Base-by-base conservation (phyloP, 805 yeast species). In the Candida xiaguanensis region DNA sequence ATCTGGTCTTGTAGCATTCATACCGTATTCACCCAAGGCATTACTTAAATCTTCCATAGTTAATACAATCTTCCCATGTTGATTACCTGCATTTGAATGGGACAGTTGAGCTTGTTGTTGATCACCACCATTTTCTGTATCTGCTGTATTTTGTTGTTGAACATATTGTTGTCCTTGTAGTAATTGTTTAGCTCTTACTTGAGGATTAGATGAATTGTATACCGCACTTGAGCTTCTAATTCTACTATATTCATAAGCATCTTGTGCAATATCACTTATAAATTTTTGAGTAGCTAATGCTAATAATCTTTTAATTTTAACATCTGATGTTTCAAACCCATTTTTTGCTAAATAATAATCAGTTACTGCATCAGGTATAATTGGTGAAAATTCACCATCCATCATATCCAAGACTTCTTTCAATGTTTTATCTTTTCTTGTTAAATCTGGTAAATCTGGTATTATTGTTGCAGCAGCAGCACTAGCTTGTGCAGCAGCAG, bases 221-320 rank as follows among this genome's bases (percentile, higher is more conserved):
- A 90, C 95, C 0, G 96, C 80, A 9, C 88, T 79, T 4, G 86
- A 71, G n/a, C 93, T 86, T 46, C 98, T 75, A 48, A 93, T 93
- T 44, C 98, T 71, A 7, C 96, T 85, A 56, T 88, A 90, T 58
- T 93, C 99, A 57, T 88, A 93, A 0, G 99, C 97, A 56, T 93
- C 98, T 12, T 89, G 87, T 1, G 99, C 96, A 22, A 93, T 82
- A 58, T 93, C 99, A 44, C 90, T 80, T 19, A 93, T 76, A 58
- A 93, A 93, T 56, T 93, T 93, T 55, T 95, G 99, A 0, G 99
- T 93, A 1, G 99, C 98, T 41, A 93, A 68, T 0, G 98, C 97
- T 35, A 93, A 68, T 26, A 93, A 66, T 39, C 98, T 72, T 59
- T 89, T 90, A 41, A 66, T 59, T 29, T 89, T 75, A 11, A 78